Conservation (phyloP, 1,284 basidiomycete species). For the Omphalotus olearius region DNA sequence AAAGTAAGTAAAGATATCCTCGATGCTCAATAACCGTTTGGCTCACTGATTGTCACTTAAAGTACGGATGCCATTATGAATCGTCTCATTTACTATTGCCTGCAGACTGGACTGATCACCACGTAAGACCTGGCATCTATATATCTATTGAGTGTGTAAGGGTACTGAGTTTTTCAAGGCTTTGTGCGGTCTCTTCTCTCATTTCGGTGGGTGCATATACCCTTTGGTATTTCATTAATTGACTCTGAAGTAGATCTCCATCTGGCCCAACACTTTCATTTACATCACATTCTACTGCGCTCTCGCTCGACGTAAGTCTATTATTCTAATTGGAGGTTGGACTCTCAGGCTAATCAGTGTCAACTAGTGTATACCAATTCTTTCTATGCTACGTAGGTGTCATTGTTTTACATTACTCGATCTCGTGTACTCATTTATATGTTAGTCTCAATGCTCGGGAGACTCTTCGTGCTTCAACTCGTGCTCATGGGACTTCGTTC, state of each 20-base stretch:
- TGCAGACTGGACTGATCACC: slow-evolving; percentile 11
- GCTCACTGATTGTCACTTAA: not conserved
- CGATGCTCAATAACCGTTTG: not conserved
- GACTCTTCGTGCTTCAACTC: not conserved
- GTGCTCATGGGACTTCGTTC: not conserved
- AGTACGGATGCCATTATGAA: slow-evolving; percentile 13
- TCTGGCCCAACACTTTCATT: slow-evolving; percentile 11
- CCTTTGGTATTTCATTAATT: not conserved
- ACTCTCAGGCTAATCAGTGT: not conserved
- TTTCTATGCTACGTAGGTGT: slow-evolving; percentile 9
- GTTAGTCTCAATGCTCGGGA: slow-evolving; percentile 13
- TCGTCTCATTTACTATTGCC: slow-evolving; percentile 11
- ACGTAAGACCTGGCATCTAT: slow-evolving; percentile 4
- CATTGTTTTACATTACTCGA: not conserved
- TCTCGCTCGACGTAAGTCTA: slow-evolving; percentile 10
- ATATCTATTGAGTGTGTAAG: not conserved
- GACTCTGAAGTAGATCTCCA: slow-evolving; percentile 5
- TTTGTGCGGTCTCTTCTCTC: slow-evolving; percentile 10
- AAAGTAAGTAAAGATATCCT: slow-evolving; percentile 1
- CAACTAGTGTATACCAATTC: slow-evolving; percentile 12
- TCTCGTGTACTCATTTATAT: not conserved
- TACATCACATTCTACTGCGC: slow-evolving; percentile 12
- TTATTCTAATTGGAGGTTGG: not conserved
- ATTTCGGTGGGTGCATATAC: slow-evolving; percentile 7
- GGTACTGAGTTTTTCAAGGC: not conserved